A percentile compares a stretch with the other conserved stretches of the same genome.
phyloP scores from a whole-genome alignment of 78 protist genomes.

The Dictyostelium brefeldianum region DNA sequence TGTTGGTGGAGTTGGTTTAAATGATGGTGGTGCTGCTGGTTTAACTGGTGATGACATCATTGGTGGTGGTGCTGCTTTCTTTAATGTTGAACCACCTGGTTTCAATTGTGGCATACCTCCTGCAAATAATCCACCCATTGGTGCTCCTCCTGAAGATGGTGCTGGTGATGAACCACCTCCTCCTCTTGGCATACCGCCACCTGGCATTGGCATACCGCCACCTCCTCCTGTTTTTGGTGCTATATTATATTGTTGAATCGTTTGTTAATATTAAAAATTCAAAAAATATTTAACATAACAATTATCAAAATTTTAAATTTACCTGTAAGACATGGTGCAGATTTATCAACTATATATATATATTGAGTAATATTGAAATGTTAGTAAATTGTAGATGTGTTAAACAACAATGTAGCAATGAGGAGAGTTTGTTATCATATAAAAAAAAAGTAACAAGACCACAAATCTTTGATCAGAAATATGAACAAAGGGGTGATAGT shows the following conservation, averaged over 20 bases:
- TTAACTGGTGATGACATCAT: not conserved
- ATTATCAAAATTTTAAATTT: not conserved
- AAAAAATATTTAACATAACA: not conserved
- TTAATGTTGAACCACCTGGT: conserved; percentile 20
- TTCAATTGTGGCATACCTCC: conserved; percentile 68
- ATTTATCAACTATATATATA: conserved; percentile 32
- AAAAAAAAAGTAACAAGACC: too few relatives aligned
- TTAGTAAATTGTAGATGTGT: too few relatives aligned
- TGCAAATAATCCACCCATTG: conserved; percentile 72
- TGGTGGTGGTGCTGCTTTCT: conserved; percentile 46
- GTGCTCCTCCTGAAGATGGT: conserved; percentile 55
- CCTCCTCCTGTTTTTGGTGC: conserved; percentile 55
- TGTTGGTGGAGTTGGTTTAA: conserved; percentile 2
- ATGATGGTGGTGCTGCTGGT: conserved; percentile 32
- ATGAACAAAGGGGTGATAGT: too few relatives aligned
- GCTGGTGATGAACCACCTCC: conserved; percentile 19
- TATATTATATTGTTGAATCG: not conserved
- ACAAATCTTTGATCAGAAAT: too few relatives aligned
- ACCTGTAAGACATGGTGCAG: conserved; percentile 28
- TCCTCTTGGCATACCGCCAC: conserved; percentile 60
- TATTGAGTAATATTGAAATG: too few relatives aligned
- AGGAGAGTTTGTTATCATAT: too few relatives aligned
- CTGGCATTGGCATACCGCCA: conserved; percentile 59
- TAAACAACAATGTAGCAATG: too few relatives aligned
- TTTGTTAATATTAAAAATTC: not conserved